Evolutionary conservation across 2,329 filamentous ascomycete species (phyloP).

Genomic region (Metarhizium guizhouense): DNA sequence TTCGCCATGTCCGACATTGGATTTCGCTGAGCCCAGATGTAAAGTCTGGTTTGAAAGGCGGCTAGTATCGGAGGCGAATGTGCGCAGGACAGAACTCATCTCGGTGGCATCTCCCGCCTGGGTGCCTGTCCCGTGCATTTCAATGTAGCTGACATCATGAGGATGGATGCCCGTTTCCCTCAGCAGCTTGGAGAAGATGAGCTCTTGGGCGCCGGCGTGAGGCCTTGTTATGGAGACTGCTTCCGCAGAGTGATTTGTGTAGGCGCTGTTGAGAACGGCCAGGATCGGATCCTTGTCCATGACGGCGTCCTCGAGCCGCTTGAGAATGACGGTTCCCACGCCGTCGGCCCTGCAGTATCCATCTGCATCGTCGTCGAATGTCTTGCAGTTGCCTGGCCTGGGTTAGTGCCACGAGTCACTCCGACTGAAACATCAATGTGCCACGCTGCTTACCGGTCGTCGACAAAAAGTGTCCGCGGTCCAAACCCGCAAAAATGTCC

Average conservation of each 20-base stretch:
- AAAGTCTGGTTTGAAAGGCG: slow-evolving; percentile 40
- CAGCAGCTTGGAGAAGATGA: slow-evolving; percentile 56
- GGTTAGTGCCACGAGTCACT: slow-evolving; percentile 10
- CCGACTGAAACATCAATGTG: too few species aligned
- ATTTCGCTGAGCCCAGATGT: slow-evolving; percentile 52
- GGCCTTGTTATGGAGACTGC: slow-evolving; percentile 78
- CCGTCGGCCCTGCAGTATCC: slow-evolving; percentile 76
- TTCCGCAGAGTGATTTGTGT: slow-evolving; percentile 75
- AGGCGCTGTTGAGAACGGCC: slow-evolving; percentile 65
- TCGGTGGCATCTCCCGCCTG: slow-evolving; percentile 80
- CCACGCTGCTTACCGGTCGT: too few species aligned
- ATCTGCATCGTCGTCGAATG: slow-evolving; percentile 72
- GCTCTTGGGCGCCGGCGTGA: slow-evolving; percentile 66
- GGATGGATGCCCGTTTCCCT: slow-evolving; percentile 67
- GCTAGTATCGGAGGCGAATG: slow-evolving; percentile 35
- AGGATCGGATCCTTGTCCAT: slow-evolving; percentile 68
- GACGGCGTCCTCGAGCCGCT: slow-evolving; percentile 69
- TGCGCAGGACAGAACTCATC: slow-evolving; percentile 64
- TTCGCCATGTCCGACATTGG: slow-evolving; percentile 41
- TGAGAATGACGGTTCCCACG: slow-evolving; percentile 65
- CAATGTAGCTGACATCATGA: slow-evolving; percentile 70
- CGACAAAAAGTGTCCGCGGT: slow-evolving; percentile 57
- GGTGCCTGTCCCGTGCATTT: slow-evolving; percentile 88
- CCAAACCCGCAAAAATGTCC: slow-evolving; percentile 68
- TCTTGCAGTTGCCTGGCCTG: slow-evolving; percentile 52